Base-by-base conservation (phyloP, 768 basidiomycete species). In the Auriscalpium microsporum region DNA sequence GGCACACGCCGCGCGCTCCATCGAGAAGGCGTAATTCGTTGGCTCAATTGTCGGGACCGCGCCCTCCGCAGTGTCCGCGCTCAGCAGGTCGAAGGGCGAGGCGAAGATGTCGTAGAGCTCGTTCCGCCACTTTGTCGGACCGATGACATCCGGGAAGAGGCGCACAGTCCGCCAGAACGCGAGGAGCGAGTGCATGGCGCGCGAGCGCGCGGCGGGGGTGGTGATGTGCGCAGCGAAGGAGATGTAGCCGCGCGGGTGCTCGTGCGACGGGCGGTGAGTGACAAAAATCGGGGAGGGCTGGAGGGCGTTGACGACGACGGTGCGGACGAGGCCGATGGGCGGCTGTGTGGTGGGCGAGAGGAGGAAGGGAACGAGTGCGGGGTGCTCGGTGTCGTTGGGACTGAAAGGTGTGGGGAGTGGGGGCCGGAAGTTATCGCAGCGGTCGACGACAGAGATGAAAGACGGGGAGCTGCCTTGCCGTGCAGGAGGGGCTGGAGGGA, bases 1-100 rank as follows among this genome's bases (percentile, higher is more conserved):
- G 0, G 87, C 80, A 67, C 90, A 92, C 2, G 92, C 93, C 1
- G 90, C 77, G 42, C 95, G 80, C 69, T 98, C 96, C 79, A 98
- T 80, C 67, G 84, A 80, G 68, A 98, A 96, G 19, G 81, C 90
- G 56, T 78, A 88, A 67, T 92, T 90, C 16, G 74, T 59, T 14
- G 60, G 57, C 38, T 69, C 65, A 14, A 65, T 68, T 37, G 68
- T 68, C 5, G 64, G 69, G 23, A 65, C 69, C 34, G 71, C 52
- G 35, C 64, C 63, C 4, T 54, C 60, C 16, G 50, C 48, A 44
- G 60, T 45, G 54, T 71, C 58, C 53, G 61, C 53, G 74, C 83
- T 78, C 61, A 77, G 78, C 34, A 66, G 63, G 9, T 83, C 82
- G 62, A 90, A 84, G 1, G 89, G 87, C 60, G 83, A 77, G 11